phyloP scores from a whole-genome alignment of 257 asterid species.

The Solanum piurae region DNA sequence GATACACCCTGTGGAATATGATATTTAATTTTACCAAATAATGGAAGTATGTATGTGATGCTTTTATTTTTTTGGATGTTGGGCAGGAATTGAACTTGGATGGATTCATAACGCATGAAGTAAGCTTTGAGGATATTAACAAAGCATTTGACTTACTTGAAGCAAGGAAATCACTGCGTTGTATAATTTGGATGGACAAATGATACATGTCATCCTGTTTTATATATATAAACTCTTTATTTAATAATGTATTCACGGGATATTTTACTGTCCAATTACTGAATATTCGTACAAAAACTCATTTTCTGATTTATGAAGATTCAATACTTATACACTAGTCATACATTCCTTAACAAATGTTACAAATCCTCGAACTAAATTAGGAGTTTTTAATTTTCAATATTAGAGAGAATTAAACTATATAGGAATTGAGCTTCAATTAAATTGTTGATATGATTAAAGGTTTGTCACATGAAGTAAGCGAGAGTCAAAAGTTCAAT shows the following conservation, averaged over 20 bases:
- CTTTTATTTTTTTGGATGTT: background rate
- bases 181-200: constrained; percentile 32
- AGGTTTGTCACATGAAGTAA: too few species aligned
- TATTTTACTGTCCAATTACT: background rate
- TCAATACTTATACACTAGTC: too few species aligned
- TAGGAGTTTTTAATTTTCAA: too few species aligned
- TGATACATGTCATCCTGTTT: background rate
- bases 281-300: background rate
- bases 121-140: constrained; percentile 23
- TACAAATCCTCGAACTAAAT: too few species aligned
- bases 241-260: background rate
- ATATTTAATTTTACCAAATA: too few species aligned
- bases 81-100: constrained; percentile 30
- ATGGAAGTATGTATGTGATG: background rate
- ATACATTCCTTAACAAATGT: too few species aligned
- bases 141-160: constrained; percentile 25
- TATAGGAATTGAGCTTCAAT: too few species aligned
- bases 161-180: constrained; percentile 21
- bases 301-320: background rate
- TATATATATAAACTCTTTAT: too few species aligned
- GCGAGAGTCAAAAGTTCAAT: too few species aligned
- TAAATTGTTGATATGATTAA: too few species aligned
- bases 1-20: background rate
- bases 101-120: constrained; percentile 25
- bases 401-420: too few species aligned